Percentiles rank a stretch among this genome's conserved stretches.
Conservation (phyloP, 2,329 filamentous ascomycete species). For the Cytospora paraplurivora region DNA sequence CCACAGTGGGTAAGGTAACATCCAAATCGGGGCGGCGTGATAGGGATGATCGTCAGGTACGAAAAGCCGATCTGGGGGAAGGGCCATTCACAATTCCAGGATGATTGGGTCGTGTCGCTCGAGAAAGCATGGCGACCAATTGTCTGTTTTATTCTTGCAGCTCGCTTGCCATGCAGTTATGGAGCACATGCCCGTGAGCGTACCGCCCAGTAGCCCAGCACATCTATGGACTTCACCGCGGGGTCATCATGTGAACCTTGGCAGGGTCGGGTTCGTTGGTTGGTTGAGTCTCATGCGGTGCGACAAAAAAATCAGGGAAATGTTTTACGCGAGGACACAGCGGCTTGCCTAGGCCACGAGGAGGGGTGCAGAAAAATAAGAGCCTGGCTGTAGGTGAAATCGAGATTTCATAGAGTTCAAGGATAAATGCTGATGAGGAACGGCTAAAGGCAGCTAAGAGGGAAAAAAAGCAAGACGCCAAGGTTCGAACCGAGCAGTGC, state of each 20-base stretch:
- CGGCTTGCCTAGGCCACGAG: not conserved
- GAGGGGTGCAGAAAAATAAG: not conserved
- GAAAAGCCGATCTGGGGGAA: not conserved
- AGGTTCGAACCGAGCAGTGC: not conserved
- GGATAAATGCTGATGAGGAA: too few species aligned
- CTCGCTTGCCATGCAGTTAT: too few species aligned
- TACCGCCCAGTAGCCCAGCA: too few species aligned
- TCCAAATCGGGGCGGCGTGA: not conserved
- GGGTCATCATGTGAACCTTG: too few species aligned
- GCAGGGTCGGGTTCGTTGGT: too few species aligned
- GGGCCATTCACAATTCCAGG: not conserved
- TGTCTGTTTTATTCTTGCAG: not conserved
- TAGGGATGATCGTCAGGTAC: not conserved
- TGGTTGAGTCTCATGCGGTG: not conserved
- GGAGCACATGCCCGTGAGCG: too few species aligned
- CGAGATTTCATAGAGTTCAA: too few species aligned
- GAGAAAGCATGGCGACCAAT: not conserved
- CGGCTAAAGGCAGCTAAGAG: too few species aligned
- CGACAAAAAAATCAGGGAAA: not conserved
- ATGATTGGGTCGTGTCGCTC: not conserved
- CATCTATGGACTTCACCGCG: too few species aligned
- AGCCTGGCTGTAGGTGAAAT: not conserved
- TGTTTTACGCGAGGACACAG: not conserved
- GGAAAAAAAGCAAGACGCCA: not conserved
- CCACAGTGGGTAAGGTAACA: not conserved